Evolutionary conservation across 140 eudicot genomes (phyloP), one percentile per base, ranked within the genome.

Genomic region (Stevia rebaudiana): DNA sequence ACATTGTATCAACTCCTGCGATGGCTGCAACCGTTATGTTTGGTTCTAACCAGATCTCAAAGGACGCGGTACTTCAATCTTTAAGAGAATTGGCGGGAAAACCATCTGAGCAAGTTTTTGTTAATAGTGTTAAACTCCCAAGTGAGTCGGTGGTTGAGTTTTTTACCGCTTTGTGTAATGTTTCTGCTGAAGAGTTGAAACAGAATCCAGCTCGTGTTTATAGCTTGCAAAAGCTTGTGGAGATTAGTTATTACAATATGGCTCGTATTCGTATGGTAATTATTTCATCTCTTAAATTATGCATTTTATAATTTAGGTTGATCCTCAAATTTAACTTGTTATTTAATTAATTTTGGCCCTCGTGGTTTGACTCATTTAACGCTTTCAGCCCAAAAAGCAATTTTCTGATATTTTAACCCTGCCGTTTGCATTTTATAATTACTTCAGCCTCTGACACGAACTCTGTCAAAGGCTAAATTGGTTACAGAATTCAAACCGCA

Each of bases 211-310:
- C 96, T 62, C 95, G 98, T 68, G 96, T 92, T 75, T 92, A 83
- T 69, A 88, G 98, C 92, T 71, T 92, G 85, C 98, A 92, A 44
- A 92, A 92, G 63, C 95, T 92, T 73, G 98, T 92, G 54, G 98
- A 92, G 74, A 88, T 92, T 63, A 92, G 98, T 79, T 92, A 92
- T 43, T 92, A 92, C 80, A 92, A 92, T 74, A 92, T 88, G 95
- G 96, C 96, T 62, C 98, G 98, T 61, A 92, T 92, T 56, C 87
- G 98, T 10, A 74, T 92, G 98, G 98, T 88, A 92, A 85, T 56
- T 68, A 44, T 69, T 71, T 82, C 50, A 50, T 57, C 78, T 23
- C 25, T 51, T 64, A 50, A 49, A 47, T 36, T 62, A 51, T 42
- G 62, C 30, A 67, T 47, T 13, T 55, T 68, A 24, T 54, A 22